Evolutionary conservation across 306 rosid species (phyloP), one percentile per base, ranked within the genome.

Genomic region (Dryas octopetala): DNA sequence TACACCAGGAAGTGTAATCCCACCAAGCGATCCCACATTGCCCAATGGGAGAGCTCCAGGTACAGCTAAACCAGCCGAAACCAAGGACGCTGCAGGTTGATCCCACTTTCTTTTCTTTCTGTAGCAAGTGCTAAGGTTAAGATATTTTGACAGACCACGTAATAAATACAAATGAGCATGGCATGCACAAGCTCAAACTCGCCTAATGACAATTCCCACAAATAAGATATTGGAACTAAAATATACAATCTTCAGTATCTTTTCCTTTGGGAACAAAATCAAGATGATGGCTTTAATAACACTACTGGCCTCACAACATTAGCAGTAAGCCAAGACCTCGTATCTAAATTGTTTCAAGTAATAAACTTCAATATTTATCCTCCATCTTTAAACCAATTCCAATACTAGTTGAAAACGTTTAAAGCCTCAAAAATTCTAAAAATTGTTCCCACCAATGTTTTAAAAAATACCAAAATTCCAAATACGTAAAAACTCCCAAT

Each of bases 101-200:
- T 95, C 98, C 98, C 98, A 95, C 85, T 87, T 95, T 75, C 98
- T 89, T 85, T 89, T 95, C 88, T 83, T 95, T 76, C 97, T 94
- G 87, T 70, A 68, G 41, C 52, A 63, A 65, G 60, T 11, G 5
- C 74, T 41, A 28, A 71, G 17, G 38, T 53, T 61, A 52, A 10
- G 6, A 52, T 5, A 51, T 14, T 71, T 40, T 55, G 7, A 11
- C 44, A 51, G 17, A 68, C 50, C 69, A 7, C 54, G 14, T 45
- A 32, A 55, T 54, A 53, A 63, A 50, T 14, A 15, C 47, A 50
- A 44, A 16, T 1, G 5, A 23, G 11, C 10, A 9, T 40, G 16
- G 16, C 51, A 59, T 3, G 23, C 26, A 19, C 62, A 19, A 59
- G 28, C 4, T 15, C 57, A 14, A 11, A 54, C 79, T 52, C 16